A percentile compares a stretch with the other conserved stretches of the same genome.
These are phyloP conservation scores for Phlegmacium glaucopus DNA, from an alignment of 768 basidiomycete genomes.

Conservation along the genomic window DNA sequence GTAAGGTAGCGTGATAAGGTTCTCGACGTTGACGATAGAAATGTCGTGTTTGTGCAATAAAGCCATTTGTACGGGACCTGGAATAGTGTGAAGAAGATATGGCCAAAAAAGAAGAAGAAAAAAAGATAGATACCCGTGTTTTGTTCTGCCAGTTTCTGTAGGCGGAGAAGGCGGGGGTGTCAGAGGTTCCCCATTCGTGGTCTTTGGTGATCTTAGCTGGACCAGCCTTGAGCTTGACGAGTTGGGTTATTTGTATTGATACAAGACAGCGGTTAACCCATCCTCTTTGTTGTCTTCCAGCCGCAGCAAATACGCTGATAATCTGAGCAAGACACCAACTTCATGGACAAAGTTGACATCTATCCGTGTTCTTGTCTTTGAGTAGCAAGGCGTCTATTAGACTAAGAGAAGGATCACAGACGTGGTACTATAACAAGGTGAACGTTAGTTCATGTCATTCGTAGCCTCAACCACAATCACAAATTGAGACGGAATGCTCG, in stretches of 20 bases:
- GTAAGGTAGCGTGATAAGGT: conserved; percentile 77
- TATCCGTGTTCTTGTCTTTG: conserved; percentile 90
- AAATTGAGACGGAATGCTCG: too few species aligned
- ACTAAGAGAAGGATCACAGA: too few species aligned
- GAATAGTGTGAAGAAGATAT: too few species aligned
- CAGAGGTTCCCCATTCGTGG: conserved; percentile 46
- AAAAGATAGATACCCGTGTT: neutral
- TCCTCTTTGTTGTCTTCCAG: conserved; percentile 73
- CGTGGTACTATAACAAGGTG: too few species aligned
- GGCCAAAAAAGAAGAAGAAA: neutral
- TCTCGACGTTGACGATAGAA: conserved; percentile 87
- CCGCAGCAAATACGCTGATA: conserved; percentile 82
- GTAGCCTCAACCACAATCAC: too few species aligned
- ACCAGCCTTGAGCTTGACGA: conserved; percentile 73
- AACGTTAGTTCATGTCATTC: too few species aligned
- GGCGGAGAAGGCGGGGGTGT: conserved; percentile 36
- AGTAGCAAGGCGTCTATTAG: conserved; percentile 95
- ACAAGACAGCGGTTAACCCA: conserved; percentile 93
- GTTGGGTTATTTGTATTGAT: conserved; percentile 86
- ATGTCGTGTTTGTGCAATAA: conserved; percentile 83
- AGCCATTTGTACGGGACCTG: conserved; percentile 73
- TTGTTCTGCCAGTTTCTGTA: conserved; percentile 12
- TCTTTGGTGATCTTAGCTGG: conserved; percentile 33
- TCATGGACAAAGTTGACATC: conserved; percentile 84
- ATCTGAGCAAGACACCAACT: conserved; percentile 96